A percentile compares a stretch with the other conserved stretches of the same genome.
These are phyloP conservation scores for Calonectria pseudoreteaudii DNA, from an alignment of 2,329 filamentous ascomycete species.

Conservation along the genomic window DNA sequence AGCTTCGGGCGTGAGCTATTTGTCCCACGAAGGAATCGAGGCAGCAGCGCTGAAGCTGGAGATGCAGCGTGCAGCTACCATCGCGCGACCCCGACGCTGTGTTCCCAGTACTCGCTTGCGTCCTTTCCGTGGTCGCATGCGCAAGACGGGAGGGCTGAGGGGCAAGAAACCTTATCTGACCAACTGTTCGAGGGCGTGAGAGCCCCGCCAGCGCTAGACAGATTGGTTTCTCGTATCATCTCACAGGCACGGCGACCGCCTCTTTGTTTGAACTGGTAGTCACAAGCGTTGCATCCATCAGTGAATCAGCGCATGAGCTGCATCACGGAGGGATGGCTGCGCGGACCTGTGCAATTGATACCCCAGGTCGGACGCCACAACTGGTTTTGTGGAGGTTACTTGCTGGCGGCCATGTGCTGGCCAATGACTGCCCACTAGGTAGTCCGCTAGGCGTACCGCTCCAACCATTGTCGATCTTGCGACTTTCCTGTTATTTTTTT, in stretches of 20 bases:
- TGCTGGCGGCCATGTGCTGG: background rate
- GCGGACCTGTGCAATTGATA: conserved; percentile 12
- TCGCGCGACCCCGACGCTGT: background rate
- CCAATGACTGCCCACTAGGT: background rate
- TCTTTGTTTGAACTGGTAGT: conserved; percentile 6
- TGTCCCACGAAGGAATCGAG: conserved; percentile 19
- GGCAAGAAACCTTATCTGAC: conserved; percentile 19
- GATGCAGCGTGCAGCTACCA: background rate
- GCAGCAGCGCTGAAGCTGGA: background rate
- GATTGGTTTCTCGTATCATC: conserved; percentile 2
- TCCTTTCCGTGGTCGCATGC: background rate
- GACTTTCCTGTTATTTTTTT: background rate
- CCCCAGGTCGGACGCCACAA: conserved; percentile 19
- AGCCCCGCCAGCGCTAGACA: conserved; percentile 2
- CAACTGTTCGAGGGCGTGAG: conserved; percentile 4
- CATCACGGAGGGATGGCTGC: background rate
- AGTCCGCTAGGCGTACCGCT: background rate
- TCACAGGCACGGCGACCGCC: conserved; percentile 4
- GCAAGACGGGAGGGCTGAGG: conserved; percentile 6
- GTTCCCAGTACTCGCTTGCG: background rate
- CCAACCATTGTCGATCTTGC: background rate
- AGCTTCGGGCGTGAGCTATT: conserved; percentile 9
- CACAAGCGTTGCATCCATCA: conserved; percentile 4
- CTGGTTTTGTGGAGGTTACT: conserved; percentile 17
- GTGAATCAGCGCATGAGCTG: conserved; percentile 13